A percentile compares a stretch with the other conserved stretches of the same genome.
These are phyloP conservation scores for Populus hybrid DNA, from an alignment of 441 rosid genomes.

Conservation along the genomic window DNA sequence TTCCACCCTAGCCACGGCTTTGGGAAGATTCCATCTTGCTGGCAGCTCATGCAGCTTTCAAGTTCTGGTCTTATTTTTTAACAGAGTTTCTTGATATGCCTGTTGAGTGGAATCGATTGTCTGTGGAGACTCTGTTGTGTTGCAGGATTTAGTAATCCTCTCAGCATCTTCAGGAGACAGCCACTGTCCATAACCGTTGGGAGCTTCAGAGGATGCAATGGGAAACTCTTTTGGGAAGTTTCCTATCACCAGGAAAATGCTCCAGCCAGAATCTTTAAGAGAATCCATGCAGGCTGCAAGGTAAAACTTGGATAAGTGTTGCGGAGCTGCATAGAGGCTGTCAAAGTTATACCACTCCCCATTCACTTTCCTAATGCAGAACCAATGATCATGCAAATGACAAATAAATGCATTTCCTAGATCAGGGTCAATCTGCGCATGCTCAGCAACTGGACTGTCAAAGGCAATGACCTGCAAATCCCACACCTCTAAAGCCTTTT, in stretches of 20 bases:
- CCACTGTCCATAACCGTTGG: constrained; percentile 87
- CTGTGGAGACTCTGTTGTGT: constrained; percentile 33
- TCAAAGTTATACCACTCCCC: constrained; percentile 96
- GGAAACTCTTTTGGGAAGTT: constrained; percentile 85
- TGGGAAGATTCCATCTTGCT: constrained; percentile 74
- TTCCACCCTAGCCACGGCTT: constrained; percentile 29
- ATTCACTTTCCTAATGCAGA: constrained; percentile 86
- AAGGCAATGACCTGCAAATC: constrained; percentile 84
- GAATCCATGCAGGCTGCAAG: constrained; percentile 86
- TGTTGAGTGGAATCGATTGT: constrained; percentile 32
- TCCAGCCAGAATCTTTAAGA: constrained; percentile 84
- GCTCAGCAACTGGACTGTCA: constrained; percentile 85
- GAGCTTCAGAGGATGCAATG: constrained; percentile 61
- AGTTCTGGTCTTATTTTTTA: constrained; percentile 69
- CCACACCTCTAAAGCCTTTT: constrained; percentile 95
- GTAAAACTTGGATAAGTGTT: constrained; percentile 83
- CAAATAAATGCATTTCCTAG: constrained; percentile 84
- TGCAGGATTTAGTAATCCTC: constrained; percentile 68
- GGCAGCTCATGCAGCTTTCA: constrained; percentile 89
- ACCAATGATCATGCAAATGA: constrained; percentile 95
- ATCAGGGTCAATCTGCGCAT: constrained; percentile 90
- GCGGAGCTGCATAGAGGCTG: constrained; percentile 84
- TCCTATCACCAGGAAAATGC: constrained; percentile 87
- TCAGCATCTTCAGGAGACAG: constrained; percentile 84
- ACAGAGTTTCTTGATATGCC: constrained; percentile 38